A percentile compares a stretch with the other conserved stretches of the same genome.
These are phyloP conservation scores for Marchantia polymorpha DNA, from an alignment of 225 moss, liverwort and hornwort genomes.

Conservation along the genomic window DNA sequence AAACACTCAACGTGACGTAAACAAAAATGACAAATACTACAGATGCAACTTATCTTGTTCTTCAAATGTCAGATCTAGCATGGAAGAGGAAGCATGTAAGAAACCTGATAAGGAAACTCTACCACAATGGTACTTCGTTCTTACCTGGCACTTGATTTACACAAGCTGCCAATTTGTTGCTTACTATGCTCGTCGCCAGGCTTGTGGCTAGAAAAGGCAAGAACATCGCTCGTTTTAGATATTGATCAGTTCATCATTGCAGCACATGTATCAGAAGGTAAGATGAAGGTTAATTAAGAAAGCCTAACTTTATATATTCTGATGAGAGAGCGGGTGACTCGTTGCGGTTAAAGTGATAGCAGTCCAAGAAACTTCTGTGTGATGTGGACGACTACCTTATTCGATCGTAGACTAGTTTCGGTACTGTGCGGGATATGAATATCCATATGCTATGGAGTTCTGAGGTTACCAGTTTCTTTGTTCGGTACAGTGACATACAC, in stretches of 20 bases:
- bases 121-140: not conserved
- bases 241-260: not conserved
- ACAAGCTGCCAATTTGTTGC: constrained; percentile 84
- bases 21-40: not conserved
- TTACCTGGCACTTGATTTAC: constrained; percentile 83
- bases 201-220: constrained; percentile 48
- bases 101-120: not conserved
- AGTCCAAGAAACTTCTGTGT: not conserved
- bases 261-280: not conserved
- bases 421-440: too few relatives aligned
- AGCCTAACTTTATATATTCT: too few relatives aligned
- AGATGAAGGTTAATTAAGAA: too few relatives aligned
- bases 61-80: not conserved
- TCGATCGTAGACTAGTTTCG: too few relatives aligned
- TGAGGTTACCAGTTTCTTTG: constrained; percentile 57
- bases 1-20: not conserved
- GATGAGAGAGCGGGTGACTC: too few relatives aligned
- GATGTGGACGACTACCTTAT: too few relatives aligned
- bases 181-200: constrained; percentile 66
- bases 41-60: not conserved
- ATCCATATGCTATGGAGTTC: not conserved
- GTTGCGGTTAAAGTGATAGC: not conserved
- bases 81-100: not conserved
- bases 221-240: not conserved
- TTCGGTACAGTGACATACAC: constrained; percentile 85